Conservation (phyloP, 306 rosid genomes). For the Dryas alaskensis region DNA sequence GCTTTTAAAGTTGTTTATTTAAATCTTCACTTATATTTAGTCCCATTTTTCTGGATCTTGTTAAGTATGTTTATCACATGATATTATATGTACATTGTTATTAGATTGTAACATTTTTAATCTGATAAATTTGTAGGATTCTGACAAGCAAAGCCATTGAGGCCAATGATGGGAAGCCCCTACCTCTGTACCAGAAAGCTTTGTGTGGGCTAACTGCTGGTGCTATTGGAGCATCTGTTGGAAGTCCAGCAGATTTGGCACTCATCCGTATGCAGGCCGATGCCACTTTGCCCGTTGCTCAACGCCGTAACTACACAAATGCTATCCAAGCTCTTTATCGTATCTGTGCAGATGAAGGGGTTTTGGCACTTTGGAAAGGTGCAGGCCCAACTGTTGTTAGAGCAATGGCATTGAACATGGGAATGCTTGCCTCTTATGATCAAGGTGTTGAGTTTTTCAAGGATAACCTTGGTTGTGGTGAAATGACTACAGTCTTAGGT, state of each 20-base stretch:
- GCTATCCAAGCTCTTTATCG: slow-evolving; percentile 95
- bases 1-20: not conserved
- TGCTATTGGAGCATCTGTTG: slow-evolving; percentile 91
- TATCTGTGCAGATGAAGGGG: slow-evolving; percentile 79
- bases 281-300: slow-evolving; percentile 86
- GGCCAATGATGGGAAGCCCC: slow-evolving; percentile 98
- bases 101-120: not conserved
- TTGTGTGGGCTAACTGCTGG: slow-evolving; percentile 98
- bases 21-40: not conserved
- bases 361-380: slow-evolving; percentile 96
- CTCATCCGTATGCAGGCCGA: slow-evolving; percentile 99
- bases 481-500: slow-evolving; percentile 77
- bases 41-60: slow-evolving; percentile 1
- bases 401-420: slow-evolving; percentile 99
- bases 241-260: slow-evolving; percentile 97
- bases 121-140: slow-evolving; percentile 41
- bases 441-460: slow-evolving; percentile 90
- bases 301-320: slow-evolving; percentile 85
- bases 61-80: not conserved
- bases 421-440: slow-evolving; percentile 98
- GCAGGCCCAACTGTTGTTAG: slow-evolving; percentile 98
- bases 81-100: not conserved
- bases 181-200: slow-evolving; percentile 96
- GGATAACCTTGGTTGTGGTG: slow-evolving; percentile 84
- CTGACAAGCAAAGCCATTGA: slow-evolving; percentile 86